Base-by-base conservation (phyloP, 495 filamentous ascomycete genomes). In the Penicillium pancosmium region DNA sequence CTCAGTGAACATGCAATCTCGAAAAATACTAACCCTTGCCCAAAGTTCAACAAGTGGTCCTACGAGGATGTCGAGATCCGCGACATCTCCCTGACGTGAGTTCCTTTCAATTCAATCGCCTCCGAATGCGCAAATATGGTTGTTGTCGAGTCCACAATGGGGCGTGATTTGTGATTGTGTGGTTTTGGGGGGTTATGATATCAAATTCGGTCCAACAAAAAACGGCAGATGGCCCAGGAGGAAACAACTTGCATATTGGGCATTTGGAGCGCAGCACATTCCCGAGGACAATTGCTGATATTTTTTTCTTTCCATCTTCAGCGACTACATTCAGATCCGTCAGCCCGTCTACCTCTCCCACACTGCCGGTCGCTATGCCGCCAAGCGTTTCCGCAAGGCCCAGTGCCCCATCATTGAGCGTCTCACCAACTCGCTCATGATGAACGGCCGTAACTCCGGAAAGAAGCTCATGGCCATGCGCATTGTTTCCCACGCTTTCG, bases 371-470 rank as follows among this genome's bases (percentile, higher is more conserved):
- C 92, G 94, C 72, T 98, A 97, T 84, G 94, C 94, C 76, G 87
- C 89, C 80, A 99, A 99, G 90, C 89, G 94, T 69, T 99, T 99
- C 91, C 89, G 94, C 83, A 99, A 99, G 87, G 93, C 95, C 74
- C 93, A 98, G 87, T 98, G 94, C 89, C 94, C 94, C 67, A 98
- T 99, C 86, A 96, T 99, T 70, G 94, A 99, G 90, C 93, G 94
- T 77, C 88, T 99, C 60, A 98, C 95, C 83, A 99, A 99, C 87
- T 98, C 94, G 25, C 87, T 99, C 68, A 99, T 99, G 94, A 98
- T 98, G 95, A 96, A 99, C 86, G 94, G 94, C 76, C 95, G 94
- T 81, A 99, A 99, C 88, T 98, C 96, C 90, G 94, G 94, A 81
- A 99, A 99, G 89, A 99, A 99, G 91, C 88, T 98, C 65, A 96